Percentiles rank a stretch among this genome's conserved stretches.
These are phyloP conservation scores for Aspergillus eucalypticola DNA, from an alignment of 2,329 filamentous ascomycete genomes.

Conservation along the genomic window DNA sequence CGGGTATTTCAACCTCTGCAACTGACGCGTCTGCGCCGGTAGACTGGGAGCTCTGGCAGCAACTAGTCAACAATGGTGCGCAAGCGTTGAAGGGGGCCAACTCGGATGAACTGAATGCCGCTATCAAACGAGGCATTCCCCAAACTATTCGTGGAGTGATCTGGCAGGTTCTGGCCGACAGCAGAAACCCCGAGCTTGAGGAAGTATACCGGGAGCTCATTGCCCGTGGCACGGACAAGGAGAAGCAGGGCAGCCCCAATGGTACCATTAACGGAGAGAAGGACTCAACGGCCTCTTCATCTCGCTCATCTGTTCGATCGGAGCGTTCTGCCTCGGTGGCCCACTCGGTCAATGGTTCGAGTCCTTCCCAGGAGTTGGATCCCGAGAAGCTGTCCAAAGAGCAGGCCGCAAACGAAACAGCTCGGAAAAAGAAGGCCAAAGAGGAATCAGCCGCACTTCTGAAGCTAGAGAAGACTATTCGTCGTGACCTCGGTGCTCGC, in stretches of 20 bases:
- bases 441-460: conserved; percentile 71
- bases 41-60: conserved; percentile 99
- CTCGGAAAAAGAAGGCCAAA: conserved; percentile 75
- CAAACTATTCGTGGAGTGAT: conserved; percentile 96
- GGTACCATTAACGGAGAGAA: conserved; percentile 60
- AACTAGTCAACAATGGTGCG: conserved; percentile 90
- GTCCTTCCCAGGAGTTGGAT: conserved; percentile 62
- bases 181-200: conserved; percentile 90
- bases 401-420: conserved; percentile 63
- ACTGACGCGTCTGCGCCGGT: conserved; percentile 68
- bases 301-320: conserved; percentile 81
- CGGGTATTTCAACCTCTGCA: conserved; percentile 72
- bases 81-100: conserved; percentile 84
- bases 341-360: conserved; percentile 57
- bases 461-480: conserved; percentile 89
- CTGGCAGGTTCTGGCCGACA: conserved; percentile 95
- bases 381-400: conserved; percentile 65
- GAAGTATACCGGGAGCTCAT: conserved; percentile 80
- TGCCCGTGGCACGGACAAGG: conserved; percentile 76
- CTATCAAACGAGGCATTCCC: conserved; percentile 91
- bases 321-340: conserved; percentile 66
- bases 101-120: conserved; percentile 82
- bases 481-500: conserved; percentile 82
- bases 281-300: conserved; percentile 67
- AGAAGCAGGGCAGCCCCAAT: conserved; percentile 59